Evolutionary conservation across 805 yeast species (phyloP).

Genomic region (Zygosaccharomyces pseudorouxii): DNA sequence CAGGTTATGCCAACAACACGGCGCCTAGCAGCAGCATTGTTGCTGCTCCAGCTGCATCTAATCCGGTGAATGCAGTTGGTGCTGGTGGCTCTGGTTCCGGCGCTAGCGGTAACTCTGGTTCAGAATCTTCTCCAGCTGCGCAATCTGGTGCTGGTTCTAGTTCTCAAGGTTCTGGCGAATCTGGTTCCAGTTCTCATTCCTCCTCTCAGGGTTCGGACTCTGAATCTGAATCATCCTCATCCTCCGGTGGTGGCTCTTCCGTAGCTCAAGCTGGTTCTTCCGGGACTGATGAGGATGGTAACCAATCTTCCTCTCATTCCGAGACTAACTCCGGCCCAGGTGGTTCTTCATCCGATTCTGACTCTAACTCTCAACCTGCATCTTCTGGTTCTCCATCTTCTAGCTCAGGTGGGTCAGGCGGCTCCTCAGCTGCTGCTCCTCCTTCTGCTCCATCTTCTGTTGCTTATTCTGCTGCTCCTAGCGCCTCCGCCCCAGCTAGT

Average conservation of each 20-base stretch:
- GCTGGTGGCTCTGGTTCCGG: background rate
- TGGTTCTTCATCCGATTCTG: slow-evolving; percentile 1
- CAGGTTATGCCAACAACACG: background rate
- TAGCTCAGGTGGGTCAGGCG: background rate
- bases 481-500: slow-evolving; percentile 1
- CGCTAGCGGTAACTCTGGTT: too few species aligned
- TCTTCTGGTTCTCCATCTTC: background rate
- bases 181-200: background rate
- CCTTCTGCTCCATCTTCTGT: background rate
- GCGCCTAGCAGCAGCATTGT: background rate
- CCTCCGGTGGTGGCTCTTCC: background rate
- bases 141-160: slow-evolving; percentile 1
- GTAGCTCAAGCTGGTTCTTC: slow-evolving; percentile 2
- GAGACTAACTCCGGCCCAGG: slow-evolving; percentile 1
- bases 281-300: slow-evolving; percentile 2
- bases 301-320: background rate
- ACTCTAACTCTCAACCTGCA: background rate
- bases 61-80: background rate
- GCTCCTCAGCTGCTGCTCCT: background rate
- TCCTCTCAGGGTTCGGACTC: background rate
- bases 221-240: background rate
- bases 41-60: background rate
- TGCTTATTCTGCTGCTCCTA: slow-evolving; percentile 2
- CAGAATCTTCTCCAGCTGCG: background rate
- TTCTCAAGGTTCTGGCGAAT: background rate